Percentiles rank a stretch among this genome's conserved stretches.
Evolutionary conservation across 345 rosid species (phyloP).

Genomic region (Salix arbutifolia): DNA sequence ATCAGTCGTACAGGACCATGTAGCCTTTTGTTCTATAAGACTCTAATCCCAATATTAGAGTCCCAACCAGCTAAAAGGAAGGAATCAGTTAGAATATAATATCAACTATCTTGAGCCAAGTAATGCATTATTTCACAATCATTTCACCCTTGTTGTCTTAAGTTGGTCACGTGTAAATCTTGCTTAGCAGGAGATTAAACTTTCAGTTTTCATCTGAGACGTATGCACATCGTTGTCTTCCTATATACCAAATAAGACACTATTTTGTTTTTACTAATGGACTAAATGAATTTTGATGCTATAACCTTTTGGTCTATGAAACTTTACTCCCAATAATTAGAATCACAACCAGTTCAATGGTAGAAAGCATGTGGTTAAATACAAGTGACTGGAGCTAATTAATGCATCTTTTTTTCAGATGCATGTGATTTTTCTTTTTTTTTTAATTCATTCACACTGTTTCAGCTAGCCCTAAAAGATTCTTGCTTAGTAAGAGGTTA

Average conservation of each 20-base stretch:
- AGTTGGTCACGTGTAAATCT: not conserved
- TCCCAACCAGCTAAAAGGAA: not conserved
- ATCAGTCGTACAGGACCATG: not conserved
- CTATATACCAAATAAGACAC: not conserved
- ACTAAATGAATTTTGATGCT: too few species aligned
- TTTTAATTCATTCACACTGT: too few species aligned
- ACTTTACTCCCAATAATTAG: too few species aligned
- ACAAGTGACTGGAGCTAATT: too few species aligned
- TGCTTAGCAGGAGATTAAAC: not conserved
- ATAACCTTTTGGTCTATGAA: too few species aligned
- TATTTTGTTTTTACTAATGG: too few species aligned
- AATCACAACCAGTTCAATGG: too few species aligned
- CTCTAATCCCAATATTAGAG: not conserved
- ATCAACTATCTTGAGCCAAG: not conserved
- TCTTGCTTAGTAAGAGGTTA: not conserved
- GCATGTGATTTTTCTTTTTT: too few species aligned
- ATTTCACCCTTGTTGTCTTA: not conserved
- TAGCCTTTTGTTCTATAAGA: not conserved
- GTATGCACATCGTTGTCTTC: not conserved
- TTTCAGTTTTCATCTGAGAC: not conserved
- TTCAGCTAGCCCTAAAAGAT: too few species aligned
- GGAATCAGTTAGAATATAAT: not conserved
- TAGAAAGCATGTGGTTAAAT: too few species aligned
- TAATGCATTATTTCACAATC: not conserved
- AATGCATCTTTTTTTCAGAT: too few species aligned